Conservation (phyloP, 768 basidiomycete genomes). For the Suillus clintonianus region DNA sequence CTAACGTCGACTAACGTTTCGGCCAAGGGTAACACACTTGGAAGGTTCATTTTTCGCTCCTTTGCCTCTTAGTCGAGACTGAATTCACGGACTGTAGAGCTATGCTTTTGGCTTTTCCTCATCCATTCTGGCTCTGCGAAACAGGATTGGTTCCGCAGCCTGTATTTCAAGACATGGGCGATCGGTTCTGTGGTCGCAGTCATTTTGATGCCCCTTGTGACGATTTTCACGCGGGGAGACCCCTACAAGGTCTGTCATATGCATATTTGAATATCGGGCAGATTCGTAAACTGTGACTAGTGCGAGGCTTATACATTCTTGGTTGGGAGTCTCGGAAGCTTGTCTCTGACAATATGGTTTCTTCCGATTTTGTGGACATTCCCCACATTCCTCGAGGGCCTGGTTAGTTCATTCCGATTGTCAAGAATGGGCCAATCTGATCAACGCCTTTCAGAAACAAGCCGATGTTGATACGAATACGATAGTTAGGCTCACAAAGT, state of each 20-base stretch:
- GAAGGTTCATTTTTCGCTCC: slow-evolving; percentile 53
- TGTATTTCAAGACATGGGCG: slow-evolving; percentile 76
- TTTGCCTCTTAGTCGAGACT: neutral
- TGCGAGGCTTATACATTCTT: slow-evolving; percentile 71
- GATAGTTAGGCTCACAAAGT: slow-evolving; percentile 74
- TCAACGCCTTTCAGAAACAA: slow-evolving; percentile 40
- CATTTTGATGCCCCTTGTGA: slow-evolving; percentile 69
- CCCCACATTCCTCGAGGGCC: slow-evolving; percentile 58
- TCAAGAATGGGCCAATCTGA: neutral
- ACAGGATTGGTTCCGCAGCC: slow-evolving; percentile 76
- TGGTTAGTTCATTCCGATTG: slow-evolving; percentile 46
- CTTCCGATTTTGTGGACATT: slow-evolving; percentile 72
- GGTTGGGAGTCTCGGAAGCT: slow-evolving; percentile 66
- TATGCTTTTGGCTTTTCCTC: slow-evolving; percentile 88
- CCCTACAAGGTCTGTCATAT: slow-evolving; percentile 52
- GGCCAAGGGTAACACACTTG: slow-evolving; percentile 68
- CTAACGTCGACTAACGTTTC: neutral
- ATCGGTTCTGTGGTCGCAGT: slow-evolving; percentile 62
- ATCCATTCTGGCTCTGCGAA: slow-evolving; percentile 62
- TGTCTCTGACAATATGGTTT: slow-evolving; percentile 75
- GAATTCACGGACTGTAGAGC: slow-evolving; percentile 45
- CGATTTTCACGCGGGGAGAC: slow-evolving; percentile 61
- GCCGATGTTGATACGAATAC: slow-evolving; percentile 67
- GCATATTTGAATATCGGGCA: neutral
- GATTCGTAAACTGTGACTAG: slow-evolving; percentile 36